Conservation (phyloP, 2,329 filamentous ascomycete species). For the Aspergillus quadricinctus region DNA sequence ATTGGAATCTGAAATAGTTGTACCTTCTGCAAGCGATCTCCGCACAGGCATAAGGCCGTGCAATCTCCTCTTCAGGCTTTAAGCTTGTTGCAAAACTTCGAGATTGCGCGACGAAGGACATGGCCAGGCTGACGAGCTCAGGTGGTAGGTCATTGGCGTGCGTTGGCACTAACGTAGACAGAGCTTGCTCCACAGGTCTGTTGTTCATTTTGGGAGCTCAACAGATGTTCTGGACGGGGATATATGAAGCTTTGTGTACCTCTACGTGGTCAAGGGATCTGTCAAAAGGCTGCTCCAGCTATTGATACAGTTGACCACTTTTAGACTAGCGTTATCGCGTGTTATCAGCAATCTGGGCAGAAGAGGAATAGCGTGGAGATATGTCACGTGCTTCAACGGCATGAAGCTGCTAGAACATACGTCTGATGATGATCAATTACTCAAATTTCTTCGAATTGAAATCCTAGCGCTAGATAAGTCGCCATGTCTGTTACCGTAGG, state of each 20-base stretch:
- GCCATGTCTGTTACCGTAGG: neutral
- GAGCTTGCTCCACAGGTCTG: conserved; percentile 66
- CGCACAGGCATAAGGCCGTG: conserved; percentile 77
- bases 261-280: neutral
- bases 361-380: neutral
- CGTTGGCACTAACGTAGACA: conserved; percentile 70
- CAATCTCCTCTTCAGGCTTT: conserved; percentile 82
- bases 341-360: neutral
- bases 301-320: neutral
- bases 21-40: conserved; percentile 87
- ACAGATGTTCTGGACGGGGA: neutral
- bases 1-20: neutral
- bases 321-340: neutral
- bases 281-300: too few species aligned
- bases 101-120: conserved; percentile 74
- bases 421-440: neutral
- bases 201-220: conserved; percentile 57
- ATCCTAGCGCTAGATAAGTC: neutral
- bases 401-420: neutral
- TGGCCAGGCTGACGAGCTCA: conserved; percentile 66
- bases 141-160: conserved; percentile 63
- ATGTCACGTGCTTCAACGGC: neutral
- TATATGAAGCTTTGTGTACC: neutral
- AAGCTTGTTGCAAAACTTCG: conserved; percentile 70
- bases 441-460: neutral